phyloP scores from a whole-genome alignment of 768 basidiomycete species.

The Piloderma croceum region DNA sequence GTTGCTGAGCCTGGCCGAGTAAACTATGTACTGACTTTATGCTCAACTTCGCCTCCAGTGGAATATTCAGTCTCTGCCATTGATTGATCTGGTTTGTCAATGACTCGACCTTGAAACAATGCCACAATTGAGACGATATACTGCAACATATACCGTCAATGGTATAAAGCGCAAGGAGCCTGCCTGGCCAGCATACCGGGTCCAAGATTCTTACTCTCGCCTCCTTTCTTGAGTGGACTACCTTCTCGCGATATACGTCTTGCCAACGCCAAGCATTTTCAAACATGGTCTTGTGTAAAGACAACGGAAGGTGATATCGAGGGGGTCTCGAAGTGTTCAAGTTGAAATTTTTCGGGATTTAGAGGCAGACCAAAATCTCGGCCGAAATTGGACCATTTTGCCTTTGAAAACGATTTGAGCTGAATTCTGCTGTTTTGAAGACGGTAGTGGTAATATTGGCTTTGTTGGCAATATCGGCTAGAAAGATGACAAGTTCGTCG shows the following conservation, averaged over 20 bases:
- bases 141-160: conserved; percentile 12
- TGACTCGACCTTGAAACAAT: conserved; percentile 19
- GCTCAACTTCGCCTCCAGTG: conserved; percentile 14
- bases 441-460: too few relatives aligned
- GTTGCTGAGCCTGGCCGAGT: conserved; percentile 7
- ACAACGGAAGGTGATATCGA: conserved; percentile 13
- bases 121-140: conserved; percentile 18
- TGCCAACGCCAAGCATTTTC: conserved; percentile 13
- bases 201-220: conserved; percentile 16
- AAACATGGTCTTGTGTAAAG: conserved; percentile 14
- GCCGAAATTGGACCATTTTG: conserved; percentile 11
- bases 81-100: conserved; percentile 17
- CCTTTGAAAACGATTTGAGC: conserved; percentile 10
- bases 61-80: conserved; percentile 15
- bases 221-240: conserved; percentile 10
- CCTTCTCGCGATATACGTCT: conserved; percentile 15
- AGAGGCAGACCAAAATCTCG: conserved; percentile 8
- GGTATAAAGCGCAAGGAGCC: conserved; percentile 5
- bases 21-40: conserved; percentile 15
- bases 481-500: too few relatives aligned
- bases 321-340: conserved; percentile 11
- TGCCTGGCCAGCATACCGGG: conserved; percentile 11
- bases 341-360: conserved; percentile 5
- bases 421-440: too few relatives aligned
- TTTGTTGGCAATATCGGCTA: too few relatives aligned